Percentiles rank a stretch among this genome's conserved stretches.
phyloP scores from a whole-genome alignment of 2,329 filamentous ascomycete species.

The Exophiala sideris region DNA sequence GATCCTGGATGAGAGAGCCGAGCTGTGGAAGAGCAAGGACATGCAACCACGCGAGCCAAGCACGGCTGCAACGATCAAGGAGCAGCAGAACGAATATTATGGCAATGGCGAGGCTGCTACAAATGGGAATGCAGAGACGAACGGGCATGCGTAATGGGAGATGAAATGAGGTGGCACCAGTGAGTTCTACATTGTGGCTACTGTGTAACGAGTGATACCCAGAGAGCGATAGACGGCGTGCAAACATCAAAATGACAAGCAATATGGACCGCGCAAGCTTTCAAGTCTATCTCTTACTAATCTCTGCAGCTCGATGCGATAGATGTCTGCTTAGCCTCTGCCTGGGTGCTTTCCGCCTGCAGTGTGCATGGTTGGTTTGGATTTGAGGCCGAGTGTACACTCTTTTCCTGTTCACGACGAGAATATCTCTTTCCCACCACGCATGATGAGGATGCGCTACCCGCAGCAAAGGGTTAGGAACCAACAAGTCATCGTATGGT shows the following conservation, averaged over 20 bases:
- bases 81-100: constrained; percentile 29
- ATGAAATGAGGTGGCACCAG: not conserved
- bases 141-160: constrained; percentile 4
- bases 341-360: too few relatives aligned
- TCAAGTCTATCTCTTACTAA: too few relatives aligned
- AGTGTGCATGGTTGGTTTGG: too few relatives aligned
- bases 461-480: too few relatives aligned
- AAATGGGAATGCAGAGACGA: constrained; percentile 7
- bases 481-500: too few relatives aligned
- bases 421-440: too few relatives aligned
- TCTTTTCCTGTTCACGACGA: too few relatives aligned
- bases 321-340: too few relatives aligned
- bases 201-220: constrained; percentile 13
- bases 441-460: too few relatives aligned
- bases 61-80: constrained; percentile 22
- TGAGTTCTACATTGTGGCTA: not conserved
- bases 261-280: too few relatives aligned
- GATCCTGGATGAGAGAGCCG: constrained; percentile 70
- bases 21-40: constrained; percentile 61
- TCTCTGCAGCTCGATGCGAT: too few relatives aligned
- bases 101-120: constrained; percentile 20
- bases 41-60: constrained; percentile 25
- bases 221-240: constrained; percentile 3
- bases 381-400: too few relatives aligned
- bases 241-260: not conserved